Evolutionary conservation across 2,329 filamentous ascomycete species (phyloP), one percentile per base, ranked within the genome.

Genomic region (Metarhizium brunneum): DNA sequence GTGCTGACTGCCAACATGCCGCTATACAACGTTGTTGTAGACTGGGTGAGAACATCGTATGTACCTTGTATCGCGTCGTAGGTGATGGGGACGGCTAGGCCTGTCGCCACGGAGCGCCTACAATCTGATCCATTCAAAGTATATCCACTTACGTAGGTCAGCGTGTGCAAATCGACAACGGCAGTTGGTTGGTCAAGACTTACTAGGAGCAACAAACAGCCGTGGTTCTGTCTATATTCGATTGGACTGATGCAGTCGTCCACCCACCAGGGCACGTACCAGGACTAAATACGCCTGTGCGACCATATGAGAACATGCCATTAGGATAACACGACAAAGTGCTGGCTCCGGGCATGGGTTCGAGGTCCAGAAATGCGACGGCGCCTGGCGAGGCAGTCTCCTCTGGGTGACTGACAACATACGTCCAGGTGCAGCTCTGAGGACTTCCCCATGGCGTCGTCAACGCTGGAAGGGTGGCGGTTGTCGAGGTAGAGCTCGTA

Each of bases 161-260:
- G 38, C 20, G 30, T 20, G 30, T 20, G 14, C 29, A 3, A 8
- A n/a, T 8, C 14, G 11, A n/a, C 14, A 42, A 14, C 2, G 16
- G 18, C n/a, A 29, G 38, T 18, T 25, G n/a, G 5, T 40, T 13
- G 14, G 30, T 5, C 6, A 16, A 30, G 38, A 69, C 71, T 57
- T 69, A 74, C 71, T 68, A 71, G 54, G 71, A 74, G 53, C 71
- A 74, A 58, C 71, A 73, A 16, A 73, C 62, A 5, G 70, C 70
- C 11, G 71, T 73, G 6, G 69, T 73, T n/a, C 68, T 72, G 10
- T 68, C 63, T 2, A 64, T 66, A 42, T 67, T 66, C 29, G 68
- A 63, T 2, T 58, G 60, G 7, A 71, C 58, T 16, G 67, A 66
- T 36, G 65, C 71, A 3, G 71, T 74, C 6, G 69, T 72, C 71